Conservation (phyloP, 2,329 filamentous ascomycete species). For the Colletotrichum tofieldiae region DNA sequence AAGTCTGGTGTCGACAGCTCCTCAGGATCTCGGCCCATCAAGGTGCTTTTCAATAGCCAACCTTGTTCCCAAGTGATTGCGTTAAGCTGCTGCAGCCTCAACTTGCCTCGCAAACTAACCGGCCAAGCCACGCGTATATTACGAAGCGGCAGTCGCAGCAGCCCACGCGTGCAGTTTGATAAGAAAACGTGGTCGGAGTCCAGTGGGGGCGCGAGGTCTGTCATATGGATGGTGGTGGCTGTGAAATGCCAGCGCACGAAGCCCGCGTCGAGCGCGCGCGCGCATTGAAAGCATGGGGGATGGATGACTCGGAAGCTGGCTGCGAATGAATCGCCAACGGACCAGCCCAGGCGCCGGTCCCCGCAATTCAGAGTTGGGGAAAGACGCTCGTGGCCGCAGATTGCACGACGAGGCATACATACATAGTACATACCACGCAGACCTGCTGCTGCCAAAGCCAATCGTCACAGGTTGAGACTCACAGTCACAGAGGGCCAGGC, state of each 20-base stretch:
- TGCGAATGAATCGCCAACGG: constrained; percentile 29
- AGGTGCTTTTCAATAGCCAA: neutral
- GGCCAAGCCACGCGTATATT: constrained; percentile 13
- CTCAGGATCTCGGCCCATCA: neutral
- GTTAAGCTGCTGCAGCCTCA: neutral
- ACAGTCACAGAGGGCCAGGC: neutral
- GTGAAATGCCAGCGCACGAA: constrained; percentile 38
- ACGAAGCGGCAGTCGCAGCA: constrained; percentile 19
- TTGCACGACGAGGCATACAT: neutral
- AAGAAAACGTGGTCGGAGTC: constrained; percentile 7
- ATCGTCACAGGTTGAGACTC: neutral
- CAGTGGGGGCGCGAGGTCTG: constrained; percentile 23
- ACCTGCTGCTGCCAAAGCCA: neutral
- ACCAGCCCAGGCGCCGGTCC: constrained; percentile 5
- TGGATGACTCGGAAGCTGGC: constrained; percentile 37
- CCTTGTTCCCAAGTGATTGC: neutral
- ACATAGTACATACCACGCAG: no score
- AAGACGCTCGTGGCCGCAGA: neutral
- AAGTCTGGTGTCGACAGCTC: neutral
- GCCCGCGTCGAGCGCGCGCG: constrained; percentile 18
- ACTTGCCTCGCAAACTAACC: neutral
- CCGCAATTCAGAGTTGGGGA: constrained; percentile 38
- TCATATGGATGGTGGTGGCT: constrained; percentile 32
- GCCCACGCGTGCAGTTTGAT: neutral
- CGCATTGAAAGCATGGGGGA: constrained; percentile 21